phyloP scores from a whole-genome alignment of 495 filamentous ascomycete species.

The Alectoria sarmentosa region DNA sequence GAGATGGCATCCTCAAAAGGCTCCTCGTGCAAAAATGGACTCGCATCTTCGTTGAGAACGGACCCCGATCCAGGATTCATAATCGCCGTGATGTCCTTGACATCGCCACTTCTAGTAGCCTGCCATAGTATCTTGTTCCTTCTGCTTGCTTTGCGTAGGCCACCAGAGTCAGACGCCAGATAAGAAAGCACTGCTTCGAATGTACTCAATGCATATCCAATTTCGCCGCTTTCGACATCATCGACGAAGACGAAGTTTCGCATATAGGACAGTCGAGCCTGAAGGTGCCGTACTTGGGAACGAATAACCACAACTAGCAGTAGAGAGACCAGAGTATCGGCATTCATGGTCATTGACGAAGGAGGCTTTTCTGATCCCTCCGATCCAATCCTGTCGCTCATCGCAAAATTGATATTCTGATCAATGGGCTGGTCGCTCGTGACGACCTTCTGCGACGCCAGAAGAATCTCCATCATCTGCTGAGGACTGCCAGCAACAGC shows the following conservation, averaged over 20 bases:
- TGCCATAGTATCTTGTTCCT: slow-evolving; percentile 87
- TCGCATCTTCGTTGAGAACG: slow-evolving; percentile 1
- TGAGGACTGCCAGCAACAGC: slow-evolving; percentile 78
- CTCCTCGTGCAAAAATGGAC: neutral
- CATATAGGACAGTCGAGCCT: slow-evolving; percentile 86
- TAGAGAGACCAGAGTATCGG: slow-evolving; percentile 89
- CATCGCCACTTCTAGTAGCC: slow-evolving; percentile 65
- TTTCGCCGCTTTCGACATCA: slow-evolving; percentile 94
- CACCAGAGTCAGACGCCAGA: slow-evolving; percentile 73
- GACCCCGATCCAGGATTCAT: slow-evolving; percentile 57
- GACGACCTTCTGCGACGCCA: slow-evolving; percentile 79
- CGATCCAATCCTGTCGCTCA: slow-evolving; percentile 18
- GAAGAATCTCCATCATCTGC: slow-evolving; percentile 85
- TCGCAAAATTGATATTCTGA: slow-evolving; percentile 1
- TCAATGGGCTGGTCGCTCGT: slow-evolving; percentile 43
- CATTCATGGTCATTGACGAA: slow-evolving; percentile 76
- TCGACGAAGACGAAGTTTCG: slow-evolving; percentile 94
- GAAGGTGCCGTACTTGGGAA: slow-evolving; percentile 79
- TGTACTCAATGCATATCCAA: slow-evolving; percentile 94
- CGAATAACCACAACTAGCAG: slow-evolving; percentile 90
- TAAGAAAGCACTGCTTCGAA: slow-evolving; percentile 94
- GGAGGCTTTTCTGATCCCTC: slow-evolving; percentile 50
- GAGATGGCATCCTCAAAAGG: slow-evolving; percentile 30
- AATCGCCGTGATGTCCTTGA: slow-evolving; percentile 68
- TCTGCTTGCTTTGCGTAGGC: slow-evolving; percentile 72